These are phyloP conservation scores for Carpinus fangiana DNA, from an alignment of 306 rosid species.

Conservation along the genomic window DNA sequence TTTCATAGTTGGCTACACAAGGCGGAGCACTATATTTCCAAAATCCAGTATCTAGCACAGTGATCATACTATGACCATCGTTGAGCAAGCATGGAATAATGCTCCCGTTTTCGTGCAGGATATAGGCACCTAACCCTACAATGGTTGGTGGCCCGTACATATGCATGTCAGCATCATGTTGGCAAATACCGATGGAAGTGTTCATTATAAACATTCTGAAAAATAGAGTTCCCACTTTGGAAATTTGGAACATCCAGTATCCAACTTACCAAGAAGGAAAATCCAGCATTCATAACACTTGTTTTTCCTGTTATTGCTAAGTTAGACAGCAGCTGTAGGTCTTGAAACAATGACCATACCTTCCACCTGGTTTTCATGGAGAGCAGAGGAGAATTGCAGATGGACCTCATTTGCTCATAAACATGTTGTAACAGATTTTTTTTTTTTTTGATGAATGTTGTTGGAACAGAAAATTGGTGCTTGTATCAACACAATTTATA, in stretches of 20 bases:
- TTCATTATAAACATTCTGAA: background rate
- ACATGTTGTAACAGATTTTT: constrained; percentile 3
- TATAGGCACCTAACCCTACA: background rate
- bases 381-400: background rate
- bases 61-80: background rate
- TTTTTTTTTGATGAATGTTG: background rate
- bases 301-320: background rate
- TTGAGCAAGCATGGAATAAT: background rate
- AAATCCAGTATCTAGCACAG: background rate
- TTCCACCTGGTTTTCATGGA: background rate
- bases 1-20: background rate
- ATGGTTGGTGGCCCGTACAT: background rate
- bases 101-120: background rate
- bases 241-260: background rate
- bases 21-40: background rate
- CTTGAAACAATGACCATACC: background rate
- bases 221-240: background rate
- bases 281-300: background rate
- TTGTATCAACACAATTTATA: constrained; percentile 1
- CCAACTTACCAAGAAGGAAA: too few relatives aligned
- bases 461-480: background rate
- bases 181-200: background rate
- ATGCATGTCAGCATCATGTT: background rate
- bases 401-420: background rate
- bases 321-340: background rate